Conservation (phyloP, 2,329 filamentous ascomycete genomes). For the Fusarium dlaminii region DNA sequence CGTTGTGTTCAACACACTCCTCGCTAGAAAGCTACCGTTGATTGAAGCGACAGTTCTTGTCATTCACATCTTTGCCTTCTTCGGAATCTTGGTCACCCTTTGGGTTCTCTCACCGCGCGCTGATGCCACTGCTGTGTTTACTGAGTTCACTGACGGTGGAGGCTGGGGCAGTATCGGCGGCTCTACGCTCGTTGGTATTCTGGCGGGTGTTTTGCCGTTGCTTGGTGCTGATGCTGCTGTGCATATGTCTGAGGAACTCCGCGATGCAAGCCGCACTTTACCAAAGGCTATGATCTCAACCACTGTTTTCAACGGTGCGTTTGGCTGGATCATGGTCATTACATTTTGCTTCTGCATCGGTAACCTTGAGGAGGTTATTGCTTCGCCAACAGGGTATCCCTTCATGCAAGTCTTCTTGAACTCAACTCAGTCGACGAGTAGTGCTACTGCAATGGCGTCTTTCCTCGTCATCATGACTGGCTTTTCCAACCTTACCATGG, state of each 20-base stretch:
- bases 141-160: conserved; percentile 32
- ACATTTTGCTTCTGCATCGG: conserved; percentile 37
- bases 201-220: conserved; percentile 29
- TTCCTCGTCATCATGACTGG: conserved; percentile 37
- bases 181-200: conserved; percentile 32
- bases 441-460: conserved; percentile 31
- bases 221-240: conserved; percentile 37
- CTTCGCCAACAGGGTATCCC: conserved; percentile 28
- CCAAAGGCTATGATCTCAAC: conserved; percentile 35
- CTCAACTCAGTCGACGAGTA: conserved; percentile 26
- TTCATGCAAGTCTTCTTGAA: conserved; percentile 39
- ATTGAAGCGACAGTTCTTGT: conserved; percentile 28
- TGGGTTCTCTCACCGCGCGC: conserved; percentile 35
- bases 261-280: conserved; percentile 30
- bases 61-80: conserved; percentile 38
- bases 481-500: conserved; percentile 37
- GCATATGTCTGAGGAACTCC: conserved; percentile 37
- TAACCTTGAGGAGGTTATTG: conserved; percentile 30
- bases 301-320: conserved; percentile 30
- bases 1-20: conserved; percentile 30
- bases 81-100: conserved; percentile 31
- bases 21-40: conserved; percentile 24
- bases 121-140: conserved; percentile 29
- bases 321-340: conserved; percentile 40
- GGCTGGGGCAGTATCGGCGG: conserved; percentile 33